These are phyloP conservation scores for Calvatia gigantea DNA, from an alignment of 768 basidiomycete genomes.

Conservation along the genomic window DNA sequence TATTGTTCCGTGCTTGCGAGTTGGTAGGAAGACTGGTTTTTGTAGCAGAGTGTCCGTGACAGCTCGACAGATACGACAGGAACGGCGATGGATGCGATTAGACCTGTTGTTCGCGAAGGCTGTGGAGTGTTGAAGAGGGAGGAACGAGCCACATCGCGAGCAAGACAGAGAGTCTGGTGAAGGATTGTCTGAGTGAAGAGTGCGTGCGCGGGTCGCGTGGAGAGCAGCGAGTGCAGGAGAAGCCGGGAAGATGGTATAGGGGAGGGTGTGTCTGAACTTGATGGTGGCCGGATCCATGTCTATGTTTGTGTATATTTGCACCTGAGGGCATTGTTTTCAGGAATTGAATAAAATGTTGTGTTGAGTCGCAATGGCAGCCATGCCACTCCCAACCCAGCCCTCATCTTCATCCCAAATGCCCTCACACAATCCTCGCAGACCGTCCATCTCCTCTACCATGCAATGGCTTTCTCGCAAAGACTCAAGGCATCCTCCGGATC, in stretches of 20 bases:
- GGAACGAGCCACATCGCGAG: conserved; percentile 51
- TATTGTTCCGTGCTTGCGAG: conserved; percentile 5
- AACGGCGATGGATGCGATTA: conserved; percentile 16
- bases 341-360: conserved; percentile 10
- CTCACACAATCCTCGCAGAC: conserved; percentile 25
- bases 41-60: background rate
- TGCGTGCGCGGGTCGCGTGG: conserved; percentile 42
- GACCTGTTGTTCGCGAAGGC: conserved; percentile 20
- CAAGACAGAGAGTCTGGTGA: conserved; percentile 35
- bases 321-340: conserved; percentile 18
- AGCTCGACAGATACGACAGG: conserved; percentile 10
- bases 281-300: conserved; percentile 30
- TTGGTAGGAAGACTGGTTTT: background rate
- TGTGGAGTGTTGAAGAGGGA: conserved; percentile 34
- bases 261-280: conserved; percentile 45
- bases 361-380: background rate
- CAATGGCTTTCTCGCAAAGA: conserved; percentile 49
- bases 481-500: conserved; percentile 34
- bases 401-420: conserved; percentile 26
- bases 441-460: conserved; percentile 44
- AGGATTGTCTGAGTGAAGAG: conserved; percentile 20
- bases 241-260: conserved; percentile 43
- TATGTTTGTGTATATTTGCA: conserved; percentile 12
- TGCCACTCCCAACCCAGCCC: conserved; percentile 16
- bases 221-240: conserved; percentile 63